Base-by-base conservation (phyloP, 345 rosid species). In the Noccaea caerulescens region DNA sequence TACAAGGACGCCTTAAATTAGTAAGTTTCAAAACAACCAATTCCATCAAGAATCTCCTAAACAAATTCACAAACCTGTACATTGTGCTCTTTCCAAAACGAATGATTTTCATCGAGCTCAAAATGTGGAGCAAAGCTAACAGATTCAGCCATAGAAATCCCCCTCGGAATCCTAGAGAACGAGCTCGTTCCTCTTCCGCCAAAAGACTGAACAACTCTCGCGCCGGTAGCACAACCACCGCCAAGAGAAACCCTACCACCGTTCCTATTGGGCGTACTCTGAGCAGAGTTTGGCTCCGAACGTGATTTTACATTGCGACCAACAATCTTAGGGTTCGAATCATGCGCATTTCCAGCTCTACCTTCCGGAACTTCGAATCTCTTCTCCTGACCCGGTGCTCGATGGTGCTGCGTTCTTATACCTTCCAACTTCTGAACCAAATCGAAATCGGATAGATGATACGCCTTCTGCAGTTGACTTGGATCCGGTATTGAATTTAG, bases 21-120 rank as follows among this genome's bases (percentile, higher is more conserved):
- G 73, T 18, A 47, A 66, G 3, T 36, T 64, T 4, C 49, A 9
- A 50, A 10, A 10, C 20, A 44, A 52, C 9, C 53, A 43, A 62
- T 12, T 14, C 32, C 11, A 34, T 58, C 14, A 44, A 18, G 9
- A 51, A 69, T 18, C 37, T 14, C 42, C 2, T 32, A 34, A 56
- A 58, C 2, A 62, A 44, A n/a, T 54, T 27, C 16, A 41, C 64
- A 47, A 67, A 93, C 98, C 96, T 93, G 98, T 69, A 93, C 96
- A 80, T 88, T 90, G 61, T 88, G 93, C 72, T 93, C 97, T 43
- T 72, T 77, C 98, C 97, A 90, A 66, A 86, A 93, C 49, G 85
- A 86, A 32, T 88, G 81, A 66, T 93, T 89, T 73, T 85, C 89
- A 20, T 80, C 76, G n/a, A 90, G 86, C 83, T 86, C 93, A 65